Evolutionary conservation across 106 monocot genomes (phyloP).

Genomic region (Phalaenopsis equestris): DNA sequence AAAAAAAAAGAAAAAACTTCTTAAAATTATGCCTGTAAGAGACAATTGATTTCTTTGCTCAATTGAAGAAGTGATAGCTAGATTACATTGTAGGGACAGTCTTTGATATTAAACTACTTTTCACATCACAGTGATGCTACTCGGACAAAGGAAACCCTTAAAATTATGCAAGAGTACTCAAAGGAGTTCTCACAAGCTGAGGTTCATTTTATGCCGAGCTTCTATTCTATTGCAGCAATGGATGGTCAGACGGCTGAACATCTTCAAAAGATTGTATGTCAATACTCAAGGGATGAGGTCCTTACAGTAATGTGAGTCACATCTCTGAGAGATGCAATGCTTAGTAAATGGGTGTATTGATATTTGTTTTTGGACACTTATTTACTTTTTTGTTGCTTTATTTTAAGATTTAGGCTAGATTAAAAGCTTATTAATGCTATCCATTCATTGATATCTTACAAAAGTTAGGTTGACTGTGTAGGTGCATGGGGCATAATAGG

Average conservation of each 20-base stretch:
- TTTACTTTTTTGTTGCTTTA: background rate
- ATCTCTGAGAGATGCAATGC: background rate
- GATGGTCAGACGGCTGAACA: slow-evolving; percentile 97
- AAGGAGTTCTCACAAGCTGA: slow-evolving; percentile 53
- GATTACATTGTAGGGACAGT: background rate
- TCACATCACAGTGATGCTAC: slow-evolving; percentile 59
- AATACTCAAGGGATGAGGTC: slow-evolving; percentile 66
- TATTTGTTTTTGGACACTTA: background rate
- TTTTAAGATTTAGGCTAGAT: background rate
- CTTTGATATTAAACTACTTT: slow-evolving; percentile 1
- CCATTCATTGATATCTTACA: background rate
- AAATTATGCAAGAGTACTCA: slow-evolving; percentile 61
- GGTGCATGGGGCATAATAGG: slow-evolving; percentile 99
- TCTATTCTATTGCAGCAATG: slow-evolving; percentile 96
- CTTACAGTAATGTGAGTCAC: slow-evolving; percentile 76
- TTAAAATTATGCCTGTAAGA: background rate
- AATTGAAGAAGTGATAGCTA: background rate
- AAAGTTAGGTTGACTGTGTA: slow-evolving; percentile 13
- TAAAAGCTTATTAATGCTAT: background rate
- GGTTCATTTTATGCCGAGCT: slow-evolving; percentile 86
- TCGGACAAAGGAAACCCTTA: slow-evolving; percentile 87
- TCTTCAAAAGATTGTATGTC: slow-evolving; percentile 74
- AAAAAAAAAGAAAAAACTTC: background rate
- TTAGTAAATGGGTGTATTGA: background rate
- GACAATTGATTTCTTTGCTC: background rate